Evolutionary conservation across 73 alveolate genomes (phyloP).

Genomic region (Paramecium pentaurelia): DNA sequence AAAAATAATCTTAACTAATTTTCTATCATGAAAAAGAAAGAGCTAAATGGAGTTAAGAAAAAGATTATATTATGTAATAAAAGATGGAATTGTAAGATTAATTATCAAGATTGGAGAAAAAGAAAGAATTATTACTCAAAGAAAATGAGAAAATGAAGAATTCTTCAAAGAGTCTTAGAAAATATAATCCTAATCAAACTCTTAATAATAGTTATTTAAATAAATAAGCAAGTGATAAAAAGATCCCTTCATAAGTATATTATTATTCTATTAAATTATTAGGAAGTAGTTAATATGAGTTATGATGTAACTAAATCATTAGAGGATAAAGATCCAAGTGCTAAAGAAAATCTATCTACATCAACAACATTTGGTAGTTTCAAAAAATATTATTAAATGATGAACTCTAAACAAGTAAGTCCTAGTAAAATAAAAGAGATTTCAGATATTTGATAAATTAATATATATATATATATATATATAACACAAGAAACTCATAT

Average conservation of each 20-base stretch:
- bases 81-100: slow-evolving; percentile 84
- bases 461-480: background rate
- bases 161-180: slow-evolving; percentile 33
- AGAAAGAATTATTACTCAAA: slow-evolving; percentile 81
- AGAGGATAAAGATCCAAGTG: slow-evolving; percentile 9
- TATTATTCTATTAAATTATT: background rate
- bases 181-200: slow-evolving; percentile 34
- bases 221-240: slow-evolving; percentile 13
- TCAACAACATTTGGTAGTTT: slow-evolving; percentile 39
- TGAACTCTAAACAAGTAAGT: slow-evolving; percentile 33
- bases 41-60: slow-evolving; percentile 93
- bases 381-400: slow-evolving; percentile 21
- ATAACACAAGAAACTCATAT: background rate
- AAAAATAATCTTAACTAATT: slow-evolving; percentile 73
- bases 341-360: background rate
- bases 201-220: background rate
- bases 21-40: slow-evolving; percentile 90
- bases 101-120: slow-evolving; percentile 75
- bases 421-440: background rate
- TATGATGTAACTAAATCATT: slow-evolving; percentile 35
- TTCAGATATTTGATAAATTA: background rate
- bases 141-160: slow-evolving; percentile 91
- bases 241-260: background rate
- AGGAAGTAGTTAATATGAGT: slow-evolving; percentile 44
- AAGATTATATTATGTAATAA: slow-evolving; percentile 74